Conservation (phyloP, 1,284 basidiomycete species). For the Pyrrhoderma noxium region DNA sequence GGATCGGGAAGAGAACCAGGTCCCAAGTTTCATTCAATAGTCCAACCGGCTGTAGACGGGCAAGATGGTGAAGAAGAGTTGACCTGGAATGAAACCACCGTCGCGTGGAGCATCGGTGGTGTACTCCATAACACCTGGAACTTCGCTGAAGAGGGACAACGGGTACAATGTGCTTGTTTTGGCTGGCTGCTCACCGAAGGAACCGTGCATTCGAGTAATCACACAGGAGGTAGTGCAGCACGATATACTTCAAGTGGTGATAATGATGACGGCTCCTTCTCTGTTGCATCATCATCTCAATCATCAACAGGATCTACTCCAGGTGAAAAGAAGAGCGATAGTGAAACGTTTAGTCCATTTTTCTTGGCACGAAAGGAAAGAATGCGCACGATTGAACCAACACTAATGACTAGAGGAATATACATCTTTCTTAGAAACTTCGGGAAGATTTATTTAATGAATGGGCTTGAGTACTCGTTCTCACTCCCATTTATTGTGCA, state of each 20-base stretch:
- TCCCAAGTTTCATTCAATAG: slow-evolving; percentile 32
- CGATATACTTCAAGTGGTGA: slow-evolving; percentile 31
- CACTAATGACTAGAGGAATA: slow-evolving; percentile 39
- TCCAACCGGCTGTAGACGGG: slow-evolving; percentile 19
- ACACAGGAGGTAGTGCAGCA: slow-evolving; percentile 4
- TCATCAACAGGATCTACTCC: slow-evolving; percentile 28
- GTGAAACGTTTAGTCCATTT: slow-evolving; percentile 31
- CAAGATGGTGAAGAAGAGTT: slow-evolving; percentile 41
- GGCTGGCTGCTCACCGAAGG: slow-evolving; percentile 43
- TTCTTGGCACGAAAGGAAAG: slow-evolving; percentile 25
- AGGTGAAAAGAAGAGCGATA: slow-evolving; percentile 26
- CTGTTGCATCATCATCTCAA: background rate
- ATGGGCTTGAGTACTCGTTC: slow-evolving; percentile 71
- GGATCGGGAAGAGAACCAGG: slow-evolving; percentile 39
- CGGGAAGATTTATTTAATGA: slow-evolving; percentile 66
- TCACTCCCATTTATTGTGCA: slow-evolving; percentile 78
- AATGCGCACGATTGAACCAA: slow-evolving; percentile 19
- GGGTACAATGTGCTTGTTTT: slow-evolving; percentile 70
- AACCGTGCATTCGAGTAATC: slow-evolving; percentile 8
- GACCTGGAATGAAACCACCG: slow-evolving; percentile 62
- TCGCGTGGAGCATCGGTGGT: slow-evolving; percentile 64
- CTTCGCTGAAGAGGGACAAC: slow-evolving; percentile 62
- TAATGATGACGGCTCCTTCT: slow-evolving; percentile 18
- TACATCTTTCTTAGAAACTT: slow-evolving; percentile 75
- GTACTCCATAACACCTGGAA: slow-evolving; percentile 70